Evolutionary conservation across 106 monocot species (phyloP).

Genomic region (Vanilla planifolia): DNA sequence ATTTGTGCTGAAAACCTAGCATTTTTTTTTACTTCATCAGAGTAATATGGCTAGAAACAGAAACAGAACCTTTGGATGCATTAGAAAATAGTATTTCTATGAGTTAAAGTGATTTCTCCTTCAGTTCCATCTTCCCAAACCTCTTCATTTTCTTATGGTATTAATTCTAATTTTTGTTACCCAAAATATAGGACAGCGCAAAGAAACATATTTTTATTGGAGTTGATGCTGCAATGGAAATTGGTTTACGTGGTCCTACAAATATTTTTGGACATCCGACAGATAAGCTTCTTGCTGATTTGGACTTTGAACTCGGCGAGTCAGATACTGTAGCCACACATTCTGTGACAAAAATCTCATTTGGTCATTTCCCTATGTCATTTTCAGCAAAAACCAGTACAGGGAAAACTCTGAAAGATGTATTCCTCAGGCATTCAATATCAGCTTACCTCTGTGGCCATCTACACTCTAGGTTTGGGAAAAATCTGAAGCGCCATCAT

Average conservation of each 20-base stretch:
- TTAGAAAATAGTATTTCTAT: too few relatives aligned
- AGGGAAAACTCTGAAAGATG: conserved; percentile 60
- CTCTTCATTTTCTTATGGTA: neutral
- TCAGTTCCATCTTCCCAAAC: neutral
- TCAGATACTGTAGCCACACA: conserved; percentile 40
- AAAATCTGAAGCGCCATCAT: conserved; percentile 84
- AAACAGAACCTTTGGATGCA: too few relatives aligned
- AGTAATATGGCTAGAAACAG: too few relatives aligned
- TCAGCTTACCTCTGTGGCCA: conserved; percentile 94
- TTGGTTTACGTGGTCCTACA: conserved; percentile 82
- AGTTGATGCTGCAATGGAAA: conserved; percentile 69
- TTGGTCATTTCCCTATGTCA: conserved; percentile 92
- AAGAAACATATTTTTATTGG: conserved; percentile 91
- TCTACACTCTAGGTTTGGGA: conserved; percentile 86
- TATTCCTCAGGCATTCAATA: conserved; percentile 80
- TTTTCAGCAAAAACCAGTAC: conserved; percentile 69
- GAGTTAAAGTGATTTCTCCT: too few relatives aligned
- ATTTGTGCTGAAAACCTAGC: too few relatives aligned
- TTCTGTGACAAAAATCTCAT: conserved; percentile 63
- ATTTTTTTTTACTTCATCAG: too few relatives aligned
- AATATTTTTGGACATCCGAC: conserved; percentile 96
- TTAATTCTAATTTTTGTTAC: neutral
- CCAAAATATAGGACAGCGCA: conserved; percentile 43
- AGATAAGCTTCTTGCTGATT: conserved; percentile 52
- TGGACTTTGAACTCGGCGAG: conserved; percentile 67